Evolutionary conservation across 139 green algal species (phyloP).

Genomic region (Auxenochlorella pyrenoidosa): DNA sequence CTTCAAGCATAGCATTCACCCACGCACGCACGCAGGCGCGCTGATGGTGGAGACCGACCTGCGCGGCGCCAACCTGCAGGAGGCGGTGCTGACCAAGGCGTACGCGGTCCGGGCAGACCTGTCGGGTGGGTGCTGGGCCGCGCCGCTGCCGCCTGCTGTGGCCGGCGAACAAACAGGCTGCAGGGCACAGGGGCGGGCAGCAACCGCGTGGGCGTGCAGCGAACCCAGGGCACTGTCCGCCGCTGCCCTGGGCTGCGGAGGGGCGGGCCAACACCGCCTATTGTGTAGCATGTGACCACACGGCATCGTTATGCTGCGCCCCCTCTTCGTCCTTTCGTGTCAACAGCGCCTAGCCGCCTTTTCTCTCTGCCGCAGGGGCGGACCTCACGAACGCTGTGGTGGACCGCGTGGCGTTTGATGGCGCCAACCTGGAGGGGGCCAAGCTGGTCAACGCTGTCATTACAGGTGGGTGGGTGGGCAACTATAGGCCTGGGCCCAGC

Average conservation of each 20-base stretch:
- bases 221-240: too few relatives aligned
- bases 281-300: too few relatives aligned
- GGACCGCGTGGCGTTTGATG: constrained; percentile 89
- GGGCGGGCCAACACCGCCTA: too few relatives aligned
- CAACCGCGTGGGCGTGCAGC: too few relatives aligned
- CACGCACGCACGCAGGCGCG: constrained; percentile 57
- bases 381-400: constrained; percentile 95
- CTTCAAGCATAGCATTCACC: too few relatives aligned
- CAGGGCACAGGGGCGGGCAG: too few relatives aligned
- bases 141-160: too few relatives aligned
- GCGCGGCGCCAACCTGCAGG: constrained; percentile 70
- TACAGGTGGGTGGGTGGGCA: constrained; percentile 40
- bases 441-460: constrained; percentile 78
- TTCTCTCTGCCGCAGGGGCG: constrained; percentile 49
- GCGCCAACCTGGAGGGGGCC: constrained; percentile 71
- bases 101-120: constrained; percentile 87
- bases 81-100: constrained; percentile 93
- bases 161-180: too few relatives aligned
- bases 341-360: neutral
- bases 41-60: constrained; percentile 85
- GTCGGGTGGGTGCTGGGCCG: constrained; percentile 22
- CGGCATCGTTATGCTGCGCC: too few relatives aligned
- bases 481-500: too few relatives aligned
- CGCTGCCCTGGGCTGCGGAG: too few relatives aligned
- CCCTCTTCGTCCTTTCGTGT: too few relatives aligned